Evolutionary conservation across 1,139 yeast genomes (phyloP).

Genomic region (Citeromyces hawaiiensis): DNA sequence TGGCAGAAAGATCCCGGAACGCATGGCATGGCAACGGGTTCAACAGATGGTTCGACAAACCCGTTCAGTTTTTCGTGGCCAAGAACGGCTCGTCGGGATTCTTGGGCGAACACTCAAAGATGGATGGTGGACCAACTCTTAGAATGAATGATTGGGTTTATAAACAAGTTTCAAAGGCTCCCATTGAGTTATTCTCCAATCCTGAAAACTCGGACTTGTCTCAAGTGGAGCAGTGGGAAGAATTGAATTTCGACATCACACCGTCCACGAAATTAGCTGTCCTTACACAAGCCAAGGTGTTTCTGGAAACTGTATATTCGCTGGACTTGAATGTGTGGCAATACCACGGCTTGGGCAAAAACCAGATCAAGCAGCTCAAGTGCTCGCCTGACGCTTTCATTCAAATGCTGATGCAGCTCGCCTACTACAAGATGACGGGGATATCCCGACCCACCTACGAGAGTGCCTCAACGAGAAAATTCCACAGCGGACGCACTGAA

Average conservation of each 20-base stretch:
- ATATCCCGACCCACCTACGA: constrained; percentile 86
- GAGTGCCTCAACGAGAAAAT: constrained; percentile 88
- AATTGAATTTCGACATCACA: constrained; percentile 35
- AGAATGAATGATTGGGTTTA: constrained; percentile 72
- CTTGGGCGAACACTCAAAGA: constrained; percentile 91
- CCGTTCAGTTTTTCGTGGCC: constrained; percentile 71
- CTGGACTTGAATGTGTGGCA: constrained; percentile 59
- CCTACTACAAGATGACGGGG: constrained; percentile 72
- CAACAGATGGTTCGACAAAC: constrained; percentile 89
- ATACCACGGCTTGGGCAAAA: constrained; percentile 61
- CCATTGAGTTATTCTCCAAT: constrained; percentile 4
- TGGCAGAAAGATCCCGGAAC: constrained; percentile 76
- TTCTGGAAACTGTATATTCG: constrained; percentile 30
- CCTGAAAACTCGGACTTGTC: constrained; percentile 5
- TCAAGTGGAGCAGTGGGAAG: constrained; percentile 10
- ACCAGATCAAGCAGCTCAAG: constrained; percentile 53
- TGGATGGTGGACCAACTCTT: constrained; percentile 97
- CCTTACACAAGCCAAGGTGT: constrained; percentile 32
- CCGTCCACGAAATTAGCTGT: constrained; percentile 41
- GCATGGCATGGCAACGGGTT: constrained; percentile 93
- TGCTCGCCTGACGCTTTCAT: constrained; percentile 69
- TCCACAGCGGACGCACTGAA: constrained; percentile 90
- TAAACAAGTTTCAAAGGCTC: constrained; percentile 20
- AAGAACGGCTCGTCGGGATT: constrained; percentile 86
- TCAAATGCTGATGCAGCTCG: constrained; percentile 66